Base-by-base conservation (phyloP, 306 rosid species). In the Cicer cuneatum region DNA sequence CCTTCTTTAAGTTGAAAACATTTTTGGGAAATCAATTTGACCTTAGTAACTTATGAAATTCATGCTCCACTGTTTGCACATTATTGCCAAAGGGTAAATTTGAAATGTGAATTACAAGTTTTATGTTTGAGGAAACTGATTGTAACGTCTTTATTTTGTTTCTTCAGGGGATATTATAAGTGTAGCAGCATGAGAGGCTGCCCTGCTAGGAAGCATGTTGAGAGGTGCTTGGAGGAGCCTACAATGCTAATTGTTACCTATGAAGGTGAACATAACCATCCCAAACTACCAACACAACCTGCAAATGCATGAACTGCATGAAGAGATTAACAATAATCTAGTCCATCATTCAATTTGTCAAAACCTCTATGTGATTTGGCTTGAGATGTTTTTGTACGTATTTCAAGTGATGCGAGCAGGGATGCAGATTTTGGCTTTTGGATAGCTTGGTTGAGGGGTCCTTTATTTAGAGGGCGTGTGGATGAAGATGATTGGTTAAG, bases 131-230 rank as follows among this genome's bases (percentile, higher is more conserved):
- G 46, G 69, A 83, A 73, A 59, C 47, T n/a, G 62, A 80, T 41
- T 57, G 53, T 62, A 42, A 18, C 51, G 49, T 58, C 65, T 56
- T 45, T 10, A 12, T 65, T 7, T 11, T 37, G 15, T 71, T 48
- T 80, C 59, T 86, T 79, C 84, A 95, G 99, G 95, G 99, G 99
- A 68, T 95, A 95, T 84, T 95, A 95, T 52, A 95, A 95, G 81
- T 95, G 99, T 80, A 95, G 99, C 87, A 95, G 99, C 92, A 95
- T 95, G 98, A 89, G 99, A 84, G 99, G 99, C 24, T 95, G 99
- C 74, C 99, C 99, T 14, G 99, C 99, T 11, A 95, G 99, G 85
- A 95, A 95, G 84, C 99, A 95, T 54, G 99, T 95, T 3, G 99
- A 95, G 83, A 85, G 98, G 83, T 92, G 96, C 87, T 87, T 90